phyloP scores from a whole-genome alignment of 805 yeast genomes.

The Metschnikowia chrysomelidarum region DNA sequence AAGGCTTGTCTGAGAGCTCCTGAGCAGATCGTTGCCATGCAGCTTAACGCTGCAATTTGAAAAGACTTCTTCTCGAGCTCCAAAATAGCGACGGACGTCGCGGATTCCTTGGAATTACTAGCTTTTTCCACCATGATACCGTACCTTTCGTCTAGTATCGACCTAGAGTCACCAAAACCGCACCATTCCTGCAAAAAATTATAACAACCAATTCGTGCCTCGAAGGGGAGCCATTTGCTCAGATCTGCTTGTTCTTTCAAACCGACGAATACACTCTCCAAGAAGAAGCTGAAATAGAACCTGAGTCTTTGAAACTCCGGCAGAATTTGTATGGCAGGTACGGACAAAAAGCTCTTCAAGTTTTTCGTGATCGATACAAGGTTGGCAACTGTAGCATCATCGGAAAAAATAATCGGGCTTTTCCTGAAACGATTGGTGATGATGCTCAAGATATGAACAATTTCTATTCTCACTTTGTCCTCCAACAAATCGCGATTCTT shows the following conservation, averaged over 20 bases:
- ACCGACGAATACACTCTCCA: constrained; percentile 71
- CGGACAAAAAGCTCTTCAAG: constrained; percentile 57
- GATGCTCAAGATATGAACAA: constrained; percentile 68
- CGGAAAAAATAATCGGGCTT: constrained; percentile 50
- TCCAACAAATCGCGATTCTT: constrained; percentile 35
- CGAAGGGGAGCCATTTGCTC: constrained; percentile 73
- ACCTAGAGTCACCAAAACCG: constrained; percentile 71
- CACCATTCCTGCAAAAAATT: constrained; percentile 91
- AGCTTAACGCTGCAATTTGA: constrained; percentile 69
- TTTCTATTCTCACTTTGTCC: constrained; percentile 63
- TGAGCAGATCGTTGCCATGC: constrained; percentile 79
- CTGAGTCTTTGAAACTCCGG: constrained; percentile 75
- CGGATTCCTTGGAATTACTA: constrained; percentile 37
- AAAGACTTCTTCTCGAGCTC: constrained; percentile 75
- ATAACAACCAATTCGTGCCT: constrained; percentile 80
- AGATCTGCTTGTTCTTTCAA: constrained; percentile 39
- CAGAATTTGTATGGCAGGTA: constrained; percentile 56
- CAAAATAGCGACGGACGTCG: constrained; percentile 65
- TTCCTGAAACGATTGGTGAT: constrained; percentile 62
- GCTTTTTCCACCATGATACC: constrained; percentile 48
- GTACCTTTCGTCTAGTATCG: constrained; percentile 66
- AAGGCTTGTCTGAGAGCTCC: constrained; percentile 62
- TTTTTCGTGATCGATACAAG: constrained; percentile 61
- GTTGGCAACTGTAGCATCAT: constrained; percentile 66
- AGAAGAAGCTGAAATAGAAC: constrained; percentile 76